Base-by-base conservation (phyloP, 805 yeast species). In the Zygosaccharomyces siamensis region DNA sequence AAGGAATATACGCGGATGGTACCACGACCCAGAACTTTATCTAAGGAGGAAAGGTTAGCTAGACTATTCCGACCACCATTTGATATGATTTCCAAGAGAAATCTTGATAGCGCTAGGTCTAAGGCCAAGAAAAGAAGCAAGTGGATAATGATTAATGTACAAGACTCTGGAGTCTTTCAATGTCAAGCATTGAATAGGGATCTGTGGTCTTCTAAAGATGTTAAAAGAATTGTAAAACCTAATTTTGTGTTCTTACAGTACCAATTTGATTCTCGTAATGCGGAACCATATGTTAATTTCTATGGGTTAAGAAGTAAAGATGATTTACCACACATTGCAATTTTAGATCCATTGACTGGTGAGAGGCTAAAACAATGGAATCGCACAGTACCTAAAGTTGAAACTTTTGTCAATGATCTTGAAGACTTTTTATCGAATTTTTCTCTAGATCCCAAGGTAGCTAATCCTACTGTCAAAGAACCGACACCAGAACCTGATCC, bases 331-430 rank as follows among this genome's bases (percentile, higher is more conserved):
- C 97, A 93, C 64, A 82, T 93, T 37, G 86, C 97, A 1, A 86
- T 93, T 35, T 64, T 93, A 43, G 99, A 93, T 61, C 97, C 99
- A 2, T 80, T 90, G 64, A 93, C 99, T 0, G 98, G 98, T 20
- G 99, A 93, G 67, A 75, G 95, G 51, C 77, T 89, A 48, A 77
- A 78, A 56, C 74, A 74, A 46, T 93, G 97, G 96, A 70, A 74
- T n/a, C 79, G 78, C 0, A 69, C 67, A 27, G 83, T 80, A 1
- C 95, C 95, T 0, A 69, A 70, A 16, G 72, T 76, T 0, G 74
- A 75, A 3, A 72, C 68, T 16, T 90, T 90, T 80, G 64, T 83
- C 7, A 75, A 76, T 35, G 88, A 86, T 44, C 79, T 87, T 3
- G 76, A 80, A 36, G 83, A 81, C 35, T 93, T 93, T 65, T 69